These are phyloP conservation scores for Trametes gibbosa DNA, from an alignment of 768 basidiomycete genomes.

Conservation along the genomic window DNA sequence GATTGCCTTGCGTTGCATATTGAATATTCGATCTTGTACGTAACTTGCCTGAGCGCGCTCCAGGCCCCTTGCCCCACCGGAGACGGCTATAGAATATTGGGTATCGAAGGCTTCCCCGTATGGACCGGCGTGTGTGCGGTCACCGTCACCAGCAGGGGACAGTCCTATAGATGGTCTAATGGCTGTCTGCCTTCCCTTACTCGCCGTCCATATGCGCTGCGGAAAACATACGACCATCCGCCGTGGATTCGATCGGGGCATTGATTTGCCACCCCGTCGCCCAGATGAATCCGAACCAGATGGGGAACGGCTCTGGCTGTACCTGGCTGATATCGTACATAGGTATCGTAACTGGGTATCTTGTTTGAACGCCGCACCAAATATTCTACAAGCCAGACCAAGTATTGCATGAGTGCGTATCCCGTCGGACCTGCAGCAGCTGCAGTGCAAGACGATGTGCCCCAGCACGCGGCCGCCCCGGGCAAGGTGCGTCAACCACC, in stretches of 20 bases:
- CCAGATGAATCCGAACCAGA: background rate
- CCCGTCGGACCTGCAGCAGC: too few species aligned
- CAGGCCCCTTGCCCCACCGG: background rate
- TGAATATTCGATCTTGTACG: conserved; percentile 5
- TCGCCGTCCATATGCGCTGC: background rate
- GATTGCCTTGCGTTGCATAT: conserved; percentile 7
- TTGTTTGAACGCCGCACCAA: background rate
- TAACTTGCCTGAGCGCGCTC: conserved; percentile 1
- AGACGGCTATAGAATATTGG: background rate
- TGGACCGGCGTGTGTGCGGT: background rate
- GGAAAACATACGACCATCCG: conserved; percentile 3
- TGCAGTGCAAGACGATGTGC: too few species aligned
- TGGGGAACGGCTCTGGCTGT: background rate
- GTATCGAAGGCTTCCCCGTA: background rate
- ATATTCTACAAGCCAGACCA: too few species aligned
- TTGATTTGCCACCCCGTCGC: background rate
- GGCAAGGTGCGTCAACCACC: too few species aligned
- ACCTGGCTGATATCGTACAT: background rate
- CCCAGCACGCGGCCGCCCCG: too few species aligned
- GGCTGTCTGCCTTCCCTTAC: background rate
- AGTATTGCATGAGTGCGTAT: too few species aligned
- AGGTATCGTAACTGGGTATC: conserved; percentile 1
- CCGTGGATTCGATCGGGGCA: background rate
- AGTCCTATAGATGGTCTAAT: background rate
- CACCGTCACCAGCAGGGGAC: background rate